These are phyloP conservation scores for Knoxdaviesia proteae DNA, from an alignment of 2,329 filamentous ascomycete species.

Conservation along the genomic window DNA sequence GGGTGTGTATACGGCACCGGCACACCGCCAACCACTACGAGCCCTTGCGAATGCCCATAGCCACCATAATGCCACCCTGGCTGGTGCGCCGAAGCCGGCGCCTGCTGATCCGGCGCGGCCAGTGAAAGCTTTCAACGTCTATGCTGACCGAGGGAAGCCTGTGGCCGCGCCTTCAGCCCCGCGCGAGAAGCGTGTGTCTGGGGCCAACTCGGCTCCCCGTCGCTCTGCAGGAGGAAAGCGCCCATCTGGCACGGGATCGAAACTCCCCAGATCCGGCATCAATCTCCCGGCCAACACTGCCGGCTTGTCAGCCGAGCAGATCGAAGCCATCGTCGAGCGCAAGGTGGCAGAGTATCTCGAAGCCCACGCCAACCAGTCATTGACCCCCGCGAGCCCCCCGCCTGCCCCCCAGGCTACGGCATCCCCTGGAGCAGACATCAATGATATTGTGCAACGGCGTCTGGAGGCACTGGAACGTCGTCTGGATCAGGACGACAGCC, in stretches of 20 bases:
- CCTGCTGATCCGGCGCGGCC: constrained; percentile 42
- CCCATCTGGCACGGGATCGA: constrained; percentile 22
- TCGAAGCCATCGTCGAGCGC: constrained; percentile 80
- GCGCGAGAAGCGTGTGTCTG: too few relatives aligned
- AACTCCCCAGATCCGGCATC: constrained; percentile 18
- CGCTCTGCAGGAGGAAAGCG: constrained; percentile 14
- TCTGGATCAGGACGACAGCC: constrained; percentile 42
- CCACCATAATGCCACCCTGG: constrained; percentile 38
- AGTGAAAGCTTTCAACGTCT: constrained; percentile 70
- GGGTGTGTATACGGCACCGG: constrained; percentile 12
- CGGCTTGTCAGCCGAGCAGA: constrained; percentile 48
- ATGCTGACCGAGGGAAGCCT: constrained; percentile 48
- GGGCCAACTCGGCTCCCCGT: too few relatives aligned
- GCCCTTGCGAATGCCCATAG: constrained; percentile 59
- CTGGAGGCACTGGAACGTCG: constrained; percentile 70
- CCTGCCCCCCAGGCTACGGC: constrained; percentile 1
- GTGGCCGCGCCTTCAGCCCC: constrained; percentile 6
- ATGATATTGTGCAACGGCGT: constrained; percentile 58
- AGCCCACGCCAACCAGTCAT: constrained; percentile 36
- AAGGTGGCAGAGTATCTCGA: constrained; percentile 82
- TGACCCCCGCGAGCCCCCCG: constrained; percentile 23
- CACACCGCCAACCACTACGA: constrained; percentile 54
- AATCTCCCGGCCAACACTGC: constrained; percentile 8
- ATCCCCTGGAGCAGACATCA: constrained; percentile 27
- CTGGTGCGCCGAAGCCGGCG: constrained; percentile 17